phyloP scores from a whole-genome alignment of 805 yeast genomes.

The Lachancea quebecensis region DNA sequence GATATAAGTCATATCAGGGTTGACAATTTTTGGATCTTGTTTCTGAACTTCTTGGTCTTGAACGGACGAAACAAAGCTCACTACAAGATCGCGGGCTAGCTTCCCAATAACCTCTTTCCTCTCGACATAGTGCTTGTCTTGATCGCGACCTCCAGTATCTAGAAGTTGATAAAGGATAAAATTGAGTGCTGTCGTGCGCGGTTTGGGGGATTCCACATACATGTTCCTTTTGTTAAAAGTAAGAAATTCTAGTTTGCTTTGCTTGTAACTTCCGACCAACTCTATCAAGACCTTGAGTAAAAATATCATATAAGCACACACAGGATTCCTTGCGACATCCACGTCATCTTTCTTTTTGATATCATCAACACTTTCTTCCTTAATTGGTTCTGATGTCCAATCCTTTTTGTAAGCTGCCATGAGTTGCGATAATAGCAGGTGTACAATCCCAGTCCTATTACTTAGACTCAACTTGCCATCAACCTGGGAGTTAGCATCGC shows the following conservation, averaged over 20 bases:
- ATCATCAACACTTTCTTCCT: conserved; percentile 27
- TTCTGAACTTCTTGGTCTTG: conserved; percentile 37
- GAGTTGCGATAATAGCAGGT: conserved; percentile 55
- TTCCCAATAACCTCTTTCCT: conserved; percentile 54
- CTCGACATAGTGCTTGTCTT: conserved; percentile 32
- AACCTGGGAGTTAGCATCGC: conserved; percentile 14
- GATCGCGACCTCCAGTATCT: conserved; percentile 41
- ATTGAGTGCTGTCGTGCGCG: conserved; percentile 71
- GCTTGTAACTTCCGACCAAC: conserved; percentile 67
- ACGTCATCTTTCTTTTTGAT: conserved; percentile 22
- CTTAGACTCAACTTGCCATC: conserved; percentile 12
- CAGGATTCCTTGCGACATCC: conserved; percentile 42
- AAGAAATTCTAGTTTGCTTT: conserved; percentile 73
- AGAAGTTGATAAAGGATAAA: conserved; percentile 70
- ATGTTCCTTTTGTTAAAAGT: conserved; percentile 59
- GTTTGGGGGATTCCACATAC: conserved; percentile 43
- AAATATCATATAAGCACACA: conserved; percentile 61
- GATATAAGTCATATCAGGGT: conserved; percentile 64
- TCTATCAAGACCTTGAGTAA: conserved; percentile 64
- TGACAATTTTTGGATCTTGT: conserved; percentile 45
- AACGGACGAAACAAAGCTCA: conserved; percentile 56
- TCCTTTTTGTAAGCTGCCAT: conserved; percentile 42
- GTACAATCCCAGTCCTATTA: conserved; percentile 52
- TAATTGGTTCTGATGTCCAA: conserved; percentile 36
- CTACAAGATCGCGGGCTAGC: conserved; percentile 53